These are phyloP conservation scores for Kazachstania viticola DNA, from an alignment of 805 yeast species.

Conservation along the genomic window DNA sequence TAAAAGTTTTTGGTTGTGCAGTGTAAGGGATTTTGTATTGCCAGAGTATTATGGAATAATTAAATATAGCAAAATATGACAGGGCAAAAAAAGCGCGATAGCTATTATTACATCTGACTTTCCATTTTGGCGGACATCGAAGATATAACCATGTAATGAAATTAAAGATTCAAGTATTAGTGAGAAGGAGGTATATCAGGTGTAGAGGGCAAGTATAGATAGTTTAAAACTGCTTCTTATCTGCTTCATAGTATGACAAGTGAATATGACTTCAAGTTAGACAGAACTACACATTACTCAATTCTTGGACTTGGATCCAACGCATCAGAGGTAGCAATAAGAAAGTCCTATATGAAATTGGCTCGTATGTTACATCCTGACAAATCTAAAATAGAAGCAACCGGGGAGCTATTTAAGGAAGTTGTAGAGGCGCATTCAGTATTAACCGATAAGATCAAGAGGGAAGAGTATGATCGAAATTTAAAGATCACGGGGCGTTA, in stretches of 20 bases:
- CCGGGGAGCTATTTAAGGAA: conserved; percentile 23
- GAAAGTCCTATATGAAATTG: conserved; percentile 66
- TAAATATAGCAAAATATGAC: no score
- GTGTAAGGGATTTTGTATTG: no score
- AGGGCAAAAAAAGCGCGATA: no score
- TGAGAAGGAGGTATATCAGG: no score
- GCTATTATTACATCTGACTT: no score
- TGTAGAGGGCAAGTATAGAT: no score
- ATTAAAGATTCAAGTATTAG: not conserved
- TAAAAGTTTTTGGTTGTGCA: no score
- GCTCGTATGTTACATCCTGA: conserved; percentile 75
- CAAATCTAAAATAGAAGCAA: conserved; percentile 42
- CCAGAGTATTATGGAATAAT: no score
- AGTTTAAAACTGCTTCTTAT: no score
- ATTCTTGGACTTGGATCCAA: conserved; percentile 15
- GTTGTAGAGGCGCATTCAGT: conserved; percentile 24
- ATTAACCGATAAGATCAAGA: conserved; percentile 16
- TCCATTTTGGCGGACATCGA: no score
- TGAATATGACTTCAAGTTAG: conserved; percentile 9
- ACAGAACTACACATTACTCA: conserved; percentile 24
- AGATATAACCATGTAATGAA: not conserved
- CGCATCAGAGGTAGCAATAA: conserved; percentile 32
- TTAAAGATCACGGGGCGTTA: conserved; percentile 12
- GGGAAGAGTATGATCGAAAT: conserved; percentile 12
- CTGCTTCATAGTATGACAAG: not conserved